phyloP scores from a whole-genome alignment of 163 green algal genomes.

The Chlamydomonas reinhardtii region DNA sequence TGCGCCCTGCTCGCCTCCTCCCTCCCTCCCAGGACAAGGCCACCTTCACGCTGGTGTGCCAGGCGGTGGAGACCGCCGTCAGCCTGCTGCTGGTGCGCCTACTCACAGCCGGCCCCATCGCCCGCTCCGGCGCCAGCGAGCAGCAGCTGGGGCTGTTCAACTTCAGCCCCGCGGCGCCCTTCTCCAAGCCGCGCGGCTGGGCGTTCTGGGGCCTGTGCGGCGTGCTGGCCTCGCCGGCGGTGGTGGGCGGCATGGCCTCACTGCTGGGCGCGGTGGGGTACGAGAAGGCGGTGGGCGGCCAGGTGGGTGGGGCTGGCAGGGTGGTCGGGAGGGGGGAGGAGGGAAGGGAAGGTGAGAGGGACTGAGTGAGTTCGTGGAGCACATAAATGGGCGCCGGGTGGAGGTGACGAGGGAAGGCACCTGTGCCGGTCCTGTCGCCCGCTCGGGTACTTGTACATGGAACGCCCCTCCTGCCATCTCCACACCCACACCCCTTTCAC shows the following conservation, averaged over 20 bases:
- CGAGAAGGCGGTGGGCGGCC: slow-evolving; percentile 49
- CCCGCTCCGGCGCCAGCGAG: not conserved
- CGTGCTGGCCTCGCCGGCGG: slow-evolving; percentile 68
- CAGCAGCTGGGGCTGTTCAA: slow-evolving; percentile 11
- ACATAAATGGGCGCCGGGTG: too few relatives aligned
- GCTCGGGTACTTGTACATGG: too few relatives aligned
- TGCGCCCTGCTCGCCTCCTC: not conserved
- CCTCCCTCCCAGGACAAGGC: slow-evolving; percentile 44
- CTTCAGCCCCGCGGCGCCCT: slow-evolving; percentile 60
- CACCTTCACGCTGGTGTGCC: slow-evolving; percentile 59
- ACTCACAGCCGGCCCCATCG: slow-evolving; percentile 46
- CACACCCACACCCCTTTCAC: too few relatives aligned
- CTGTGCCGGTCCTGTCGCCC: too few relatives aligned
- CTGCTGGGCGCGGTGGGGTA: slow-evolving; percentile 66
- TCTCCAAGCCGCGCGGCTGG: slow-evolving; percentile 80
- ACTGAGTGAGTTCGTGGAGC: too few relatives aligned
- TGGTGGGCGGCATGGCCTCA: slow-evolving; percentile 70
- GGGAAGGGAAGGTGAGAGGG: too few relatives aligned
- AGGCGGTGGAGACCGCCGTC: slow-evolving; percentile 56
- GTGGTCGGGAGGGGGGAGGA: too few relatives aligned
- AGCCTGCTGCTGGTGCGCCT: slow-evolving; percentile 51
- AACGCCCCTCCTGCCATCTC: too few relatives aligned
- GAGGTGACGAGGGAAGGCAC: too few relatives aligned
- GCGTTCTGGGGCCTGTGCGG: slow-evolving; percentile 82
- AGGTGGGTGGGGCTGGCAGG: too few relatives aligned